Base-by-base conservation (phyloP, 768 basidiomycete species). In the Tulasnella sp. region DNA sequence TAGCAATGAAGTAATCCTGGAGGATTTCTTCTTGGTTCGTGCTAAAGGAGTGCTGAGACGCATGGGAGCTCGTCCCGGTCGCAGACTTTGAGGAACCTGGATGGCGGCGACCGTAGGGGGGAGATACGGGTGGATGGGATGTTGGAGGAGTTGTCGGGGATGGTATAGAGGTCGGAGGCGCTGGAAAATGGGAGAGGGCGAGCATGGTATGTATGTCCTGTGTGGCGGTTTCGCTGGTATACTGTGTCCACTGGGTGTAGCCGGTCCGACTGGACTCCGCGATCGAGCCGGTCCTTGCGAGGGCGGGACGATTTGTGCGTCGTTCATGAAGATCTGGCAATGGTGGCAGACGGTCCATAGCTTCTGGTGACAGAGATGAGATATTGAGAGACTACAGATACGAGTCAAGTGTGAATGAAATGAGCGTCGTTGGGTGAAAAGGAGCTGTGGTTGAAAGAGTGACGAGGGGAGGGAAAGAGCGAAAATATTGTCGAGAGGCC, bases 21-120 rank as follows among this genome's bases (percentile, higher is more conserved):
- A 72, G 71, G 26, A 72, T 63, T 32, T 72, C 71, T 39, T 72
- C 71, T 19, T 72, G 71, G 40, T 63, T 63, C 3, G 71, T 63
- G 62, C 71, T 72, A 36, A 72, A 62, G 39, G 67, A 41, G 1
- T 2, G 34, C 36, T 72, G 40, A 2, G 71, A 72, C 0, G 37
- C 22, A 29, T 40, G 32, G 34, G 67, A 68, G 8, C 47, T 22
- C 11, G 26, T 52, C 32, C 47, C 69, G 1, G 69, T 52, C 22
- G 42, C 67, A 5, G 67, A 67, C 52, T 59, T 59, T 36, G 34
- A n/a, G 11, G 64, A 36, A n/a, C 35, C 64, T 36, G 64, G 64
- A 36, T n/a, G 35, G 3, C 26, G 64, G 14, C 35, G 34, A 4
- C 34, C 64, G 39, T 65, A 65, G n/a, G 67, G 40, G 41, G 67